Percentiles rank a stretch among this genome's conserved stretches.
Conservation (phyloP, 1,139 yeast species). For the Taphrina deformans region DNA sequence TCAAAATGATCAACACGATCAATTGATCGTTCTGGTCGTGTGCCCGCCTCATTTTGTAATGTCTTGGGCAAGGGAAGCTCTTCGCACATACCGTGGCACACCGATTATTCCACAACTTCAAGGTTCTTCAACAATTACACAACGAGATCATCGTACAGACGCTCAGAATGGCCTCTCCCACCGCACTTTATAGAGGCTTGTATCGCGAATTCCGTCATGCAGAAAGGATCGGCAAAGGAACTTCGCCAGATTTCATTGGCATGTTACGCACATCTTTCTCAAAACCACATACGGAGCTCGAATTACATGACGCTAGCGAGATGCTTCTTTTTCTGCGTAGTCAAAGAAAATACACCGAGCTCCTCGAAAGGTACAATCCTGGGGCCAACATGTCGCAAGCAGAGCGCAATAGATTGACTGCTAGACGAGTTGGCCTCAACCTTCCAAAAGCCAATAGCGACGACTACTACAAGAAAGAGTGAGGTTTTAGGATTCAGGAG, state of each 20-base stretch:
- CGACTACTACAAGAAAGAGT: conserved; percentile 18
- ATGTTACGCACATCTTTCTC: conserved; percentile 22
- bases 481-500: no score
- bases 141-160: background rate
- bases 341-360: conserved; percentile 75
- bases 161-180: background rate
- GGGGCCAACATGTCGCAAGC: conserved; percentile 74
- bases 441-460: conserved; percentile 49
- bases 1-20: background rate
- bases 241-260: conserved; percentile 20
- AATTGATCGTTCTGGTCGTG: background rate
- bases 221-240: conserved; percentile 18
- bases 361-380: conserved; percentile 83
- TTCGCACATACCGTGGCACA: no score
- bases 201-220: conserved; percentile 28
- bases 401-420: conserved; percentile 76
- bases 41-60: background rate
- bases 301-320: conserved; percentile 50
- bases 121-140: no score
- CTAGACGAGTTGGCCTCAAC: conserved; percentile 78
- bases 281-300: conserved; percentile 5
- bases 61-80: no score
- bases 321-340: conserved; percentile 60
- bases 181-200: conserved; percentile 17
- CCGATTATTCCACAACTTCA: no score